These are phyloP conservation scores for Phylloboletellus chloephorus DNA, from an alignment of 1,284 basidiomycete genomes.

Conservation along the genomic window DNA sequence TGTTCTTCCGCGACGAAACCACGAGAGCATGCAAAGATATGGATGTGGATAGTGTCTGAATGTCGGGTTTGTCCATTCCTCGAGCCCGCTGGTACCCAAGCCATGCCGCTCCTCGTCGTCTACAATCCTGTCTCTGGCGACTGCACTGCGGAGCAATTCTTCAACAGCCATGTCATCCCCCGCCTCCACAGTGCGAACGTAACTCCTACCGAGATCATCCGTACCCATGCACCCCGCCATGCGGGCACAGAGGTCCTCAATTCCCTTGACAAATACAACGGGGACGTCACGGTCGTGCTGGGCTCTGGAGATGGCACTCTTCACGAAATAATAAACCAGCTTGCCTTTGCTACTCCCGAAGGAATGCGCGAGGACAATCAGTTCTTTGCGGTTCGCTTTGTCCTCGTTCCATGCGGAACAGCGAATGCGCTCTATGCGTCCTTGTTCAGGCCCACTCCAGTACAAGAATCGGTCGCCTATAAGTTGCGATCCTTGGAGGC, in stretches of 20 bases:
- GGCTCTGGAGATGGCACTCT: slow-evolving; percentile 90
- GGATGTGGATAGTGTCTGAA: neutral
- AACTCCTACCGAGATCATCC: slow-evolving; percentile 38
- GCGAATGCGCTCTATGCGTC: slow-evolving; percentile 87
- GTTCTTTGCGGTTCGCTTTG: slow-evolving; percentile 36
- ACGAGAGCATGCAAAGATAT: slow-evolving; percentile 16
- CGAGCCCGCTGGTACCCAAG: too few relatives aligned
- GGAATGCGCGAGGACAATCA: slow-evolving; percentile 14
- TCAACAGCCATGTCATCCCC: slow-evolving; percentile 59
- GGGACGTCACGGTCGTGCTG: slow-evolving; percentile 49
- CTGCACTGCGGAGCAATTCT: slow-evolving; percentile 41
- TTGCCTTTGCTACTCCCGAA: slow-evolving; percentile 37
- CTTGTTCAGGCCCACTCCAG: slow-evolving; percentile 43
- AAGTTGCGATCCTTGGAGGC: slow-evolving; percentile 51
- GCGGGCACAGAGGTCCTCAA: slow-evolving; percentile 51
- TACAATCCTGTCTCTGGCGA: slow-evolving; percentile 49
- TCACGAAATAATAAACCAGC: slow-evolving; percentile 73
- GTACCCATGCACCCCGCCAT: slow-evolving; percentile 52
- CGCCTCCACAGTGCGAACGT: slow-evolving; percentile 45
- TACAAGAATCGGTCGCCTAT: slow-evolving; percentile 34
- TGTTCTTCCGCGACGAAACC: slow-evolving; percentile 12
- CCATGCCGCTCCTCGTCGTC: slow-evolving; percentile 44
- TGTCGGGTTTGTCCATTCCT: too few relatives aligned
- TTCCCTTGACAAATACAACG: slow-evolving; percentile 33
- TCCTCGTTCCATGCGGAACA: slow-evolving; percentile 79